These are phyloP conservation scores for Penicillium taxi DNA, from an alignment of 495 filamentous ascomycete species.

Conservation along the genomic window DNA sequence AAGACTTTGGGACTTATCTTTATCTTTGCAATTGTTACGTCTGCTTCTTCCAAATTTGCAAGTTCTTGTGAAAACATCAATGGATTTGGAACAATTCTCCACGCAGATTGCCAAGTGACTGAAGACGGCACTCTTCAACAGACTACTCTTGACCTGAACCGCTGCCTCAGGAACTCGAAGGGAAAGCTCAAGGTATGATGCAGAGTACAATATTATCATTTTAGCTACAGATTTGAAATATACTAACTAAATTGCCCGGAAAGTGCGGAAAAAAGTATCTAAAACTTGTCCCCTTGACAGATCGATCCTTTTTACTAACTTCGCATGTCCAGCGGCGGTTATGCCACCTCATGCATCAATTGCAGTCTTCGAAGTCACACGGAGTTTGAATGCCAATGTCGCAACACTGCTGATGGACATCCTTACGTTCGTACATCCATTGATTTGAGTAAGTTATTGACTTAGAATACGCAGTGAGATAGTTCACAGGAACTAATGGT, in stretches of 20 bases:
- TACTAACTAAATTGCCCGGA: slow-evolving; percentile 5
- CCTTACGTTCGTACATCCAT: slow-evolving; percentile 10
- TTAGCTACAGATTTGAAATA: background rate
- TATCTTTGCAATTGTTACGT: slow-evolving; percentile 10
- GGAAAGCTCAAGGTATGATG: slow-evolving; percentile 11
- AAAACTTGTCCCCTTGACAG: background rate
- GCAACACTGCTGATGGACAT: slow-evolving; percentile 10
- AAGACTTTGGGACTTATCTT: slow-evolving; percentile 13
- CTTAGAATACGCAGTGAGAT: no score
- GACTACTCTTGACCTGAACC: slow-evolving; percentile 13
- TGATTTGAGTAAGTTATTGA: slow-evolving; percentile 15
- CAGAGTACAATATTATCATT: background rate
- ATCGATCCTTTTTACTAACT: background rate
- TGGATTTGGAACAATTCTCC: slow-evolving; percentile 7
- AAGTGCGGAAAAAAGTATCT: slow-evolving; percentile 19
- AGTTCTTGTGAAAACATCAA: slow-evolving; percentile 14
- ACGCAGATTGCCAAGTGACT: slow-evolving; percentile 9
- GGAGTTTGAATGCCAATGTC: slow-evolving; percentile 15
- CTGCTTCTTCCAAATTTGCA: slow-evolving; percentile 15
- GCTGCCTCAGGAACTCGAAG: slow-evolving; percentile 16
- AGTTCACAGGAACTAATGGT: background rate
- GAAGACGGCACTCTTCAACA: slow-evolving; percentile 8
- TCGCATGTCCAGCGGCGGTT: slow-evolving; percentile 11
- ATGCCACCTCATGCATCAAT: slow-evolving; percentile 15
- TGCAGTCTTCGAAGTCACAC: slow-evolving; percentile 12